Evolutionary conservation across 164 flowering plant genomes (phyloP).

Genomic region (Cinnamomum chago): DNA sequence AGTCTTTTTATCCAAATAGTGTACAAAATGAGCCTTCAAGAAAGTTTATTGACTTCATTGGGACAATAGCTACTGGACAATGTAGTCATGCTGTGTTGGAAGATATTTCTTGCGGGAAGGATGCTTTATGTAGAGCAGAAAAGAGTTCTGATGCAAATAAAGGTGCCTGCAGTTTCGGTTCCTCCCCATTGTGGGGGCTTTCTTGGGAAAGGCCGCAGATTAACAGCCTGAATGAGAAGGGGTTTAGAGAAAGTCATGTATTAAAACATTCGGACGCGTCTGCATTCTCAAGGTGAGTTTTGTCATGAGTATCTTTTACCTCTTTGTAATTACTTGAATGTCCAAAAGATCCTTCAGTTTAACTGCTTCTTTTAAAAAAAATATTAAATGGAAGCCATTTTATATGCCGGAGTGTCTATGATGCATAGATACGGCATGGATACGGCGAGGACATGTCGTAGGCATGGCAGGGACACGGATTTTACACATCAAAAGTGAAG

Average conservation of each 20-base stretch:
- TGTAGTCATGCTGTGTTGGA: conserved; percentile 5
- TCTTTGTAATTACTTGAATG: neutral
- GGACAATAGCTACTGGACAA: conserved; percentile 14
- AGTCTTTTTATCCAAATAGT: conserved; percentile 16
- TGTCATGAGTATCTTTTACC: neutral
- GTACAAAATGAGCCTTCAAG: conserved; percentile 15
- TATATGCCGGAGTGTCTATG: too few relatives aligned
- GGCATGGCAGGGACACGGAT: too few relatives aligned
- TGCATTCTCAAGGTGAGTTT: conserved; percentile 44
- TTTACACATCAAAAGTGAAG: too few relatives aligned
- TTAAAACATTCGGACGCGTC: conserved; percentile 40
- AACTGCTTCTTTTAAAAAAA: too few relatives aligned
- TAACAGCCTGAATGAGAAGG: conserved; percentile 14
- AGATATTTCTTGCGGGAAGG: conserved; percentile 4
- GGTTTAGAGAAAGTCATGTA: conserved; percentile 23
- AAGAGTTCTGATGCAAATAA: conserved; percentile 3
- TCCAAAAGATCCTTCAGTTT: neutral
- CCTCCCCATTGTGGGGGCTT: conserved; percentile 32
- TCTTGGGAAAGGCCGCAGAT: conserved; percentile 31
- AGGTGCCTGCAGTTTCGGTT: conserved; percentile 12
- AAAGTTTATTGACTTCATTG: conserved; percentile 35
- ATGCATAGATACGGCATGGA: too few relatives aligned
- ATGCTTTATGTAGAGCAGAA: conserved; percentile 2
- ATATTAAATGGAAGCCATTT: too few relatives aligned
- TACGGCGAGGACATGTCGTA: too few relatives aligned